Percentiles rank a stretch among this genome's conserved stretches.
Evolutionary conservation across 345 rosid species (phyloP).

Genomic region (Rhizophora mangle): DNA sequence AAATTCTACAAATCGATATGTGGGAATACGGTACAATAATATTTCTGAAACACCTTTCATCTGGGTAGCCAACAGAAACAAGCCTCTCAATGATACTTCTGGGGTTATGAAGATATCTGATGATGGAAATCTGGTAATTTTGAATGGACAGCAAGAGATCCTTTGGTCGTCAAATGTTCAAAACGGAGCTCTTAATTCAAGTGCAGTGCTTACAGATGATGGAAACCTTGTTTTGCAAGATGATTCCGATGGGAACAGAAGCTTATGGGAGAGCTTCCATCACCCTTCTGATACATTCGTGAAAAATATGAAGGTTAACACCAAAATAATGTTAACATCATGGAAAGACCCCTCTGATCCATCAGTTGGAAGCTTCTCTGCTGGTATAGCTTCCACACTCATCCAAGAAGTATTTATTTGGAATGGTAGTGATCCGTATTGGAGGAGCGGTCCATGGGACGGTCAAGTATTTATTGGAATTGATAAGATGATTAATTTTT

Average conservation of each 20-base stretch:
- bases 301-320: conserved; percentile 16
- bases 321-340: conserved; percentile 28
- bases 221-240: conserved; percentile 17
- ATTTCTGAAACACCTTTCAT: conserved; percentile 32
- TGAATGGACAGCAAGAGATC: conserved; percentile 31
- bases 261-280: conserved; percentile 18
- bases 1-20: conserved; percentile 38
- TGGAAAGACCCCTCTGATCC: conserved; percentile 59
- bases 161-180: conserved; percentile 44
- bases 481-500: conserved; percentile 13
- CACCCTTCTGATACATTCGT: conserved; percentile 24
- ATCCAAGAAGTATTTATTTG: conserved; percentile 39
- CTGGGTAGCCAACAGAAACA: conserved; percentile 73
- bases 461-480: conserved; percentile 41
- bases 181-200: not conserved
- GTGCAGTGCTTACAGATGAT: not conserved
- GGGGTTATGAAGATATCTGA: conserved; percentile 44
- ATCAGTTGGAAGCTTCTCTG: conserved; percentile 34
- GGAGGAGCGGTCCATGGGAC: conserved; percentile 68
- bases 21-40: conserved; percentile 65
- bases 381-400: conserved; percentile 23
- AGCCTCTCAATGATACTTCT: conserved; percentile 34
- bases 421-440: conserved; percentile 37
- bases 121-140: conserved; percentile 52
- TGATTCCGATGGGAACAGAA: not conserved